phyloP scores from a whole-genome alignment of 345 rosid genomes.

The Populus nigra region DNA sequence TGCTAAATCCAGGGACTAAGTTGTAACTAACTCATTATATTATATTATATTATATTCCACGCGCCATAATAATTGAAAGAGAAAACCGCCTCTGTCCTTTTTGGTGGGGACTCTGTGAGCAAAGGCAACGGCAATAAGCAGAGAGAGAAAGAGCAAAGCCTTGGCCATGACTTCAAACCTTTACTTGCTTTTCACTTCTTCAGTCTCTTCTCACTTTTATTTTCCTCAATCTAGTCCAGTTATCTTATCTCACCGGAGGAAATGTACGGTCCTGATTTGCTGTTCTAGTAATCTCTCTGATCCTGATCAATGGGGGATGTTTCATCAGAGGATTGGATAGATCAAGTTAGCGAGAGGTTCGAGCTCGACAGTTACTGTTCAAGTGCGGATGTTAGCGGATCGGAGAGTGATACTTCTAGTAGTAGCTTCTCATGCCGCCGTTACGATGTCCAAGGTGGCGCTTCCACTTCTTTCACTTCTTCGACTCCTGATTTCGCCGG shows the following conservation, averaged over 20 bases:
- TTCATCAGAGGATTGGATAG: constrained; percentile 29
- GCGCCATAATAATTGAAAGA: constrained; percentile 5
- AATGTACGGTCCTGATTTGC: background rate
- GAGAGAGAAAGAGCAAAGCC: background rate
- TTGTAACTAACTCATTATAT: background rate
- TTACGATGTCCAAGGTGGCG: background rate
- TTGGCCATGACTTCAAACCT: background rate
- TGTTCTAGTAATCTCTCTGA: background rate
- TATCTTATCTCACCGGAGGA: background rate
- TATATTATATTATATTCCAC: constrained; percentile 1
- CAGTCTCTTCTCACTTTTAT: background rate
- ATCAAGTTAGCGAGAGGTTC: constrained; percentile 27
- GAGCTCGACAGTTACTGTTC: constrained; percentile 26
- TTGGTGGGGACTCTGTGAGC: constrained; percentile 22
- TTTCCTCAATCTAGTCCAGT: background rate
- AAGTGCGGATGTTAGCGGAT: constrained; percentile 37
- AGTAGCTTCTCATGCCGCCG: constrained; percentile 18
- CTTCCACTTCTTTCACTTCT: constrained; percentile 21
- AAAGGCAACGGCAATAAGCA: background rate
- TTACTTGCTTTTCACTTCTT: constrained; percentile 2
- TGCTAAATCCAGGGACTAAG: too few relatives aligned
- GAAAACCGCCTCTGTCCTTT: background rate
- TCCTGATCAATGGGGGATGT: constrained; percentile 22
- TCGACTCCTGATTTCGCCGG: constrained; percentile 7
- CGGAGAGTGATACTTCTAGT: constrained; percentile 24